Evolutionary conservation across 352 stramenopile genomes (phyloP).

Genomic region (Globisporangium viniferum): DNA sequence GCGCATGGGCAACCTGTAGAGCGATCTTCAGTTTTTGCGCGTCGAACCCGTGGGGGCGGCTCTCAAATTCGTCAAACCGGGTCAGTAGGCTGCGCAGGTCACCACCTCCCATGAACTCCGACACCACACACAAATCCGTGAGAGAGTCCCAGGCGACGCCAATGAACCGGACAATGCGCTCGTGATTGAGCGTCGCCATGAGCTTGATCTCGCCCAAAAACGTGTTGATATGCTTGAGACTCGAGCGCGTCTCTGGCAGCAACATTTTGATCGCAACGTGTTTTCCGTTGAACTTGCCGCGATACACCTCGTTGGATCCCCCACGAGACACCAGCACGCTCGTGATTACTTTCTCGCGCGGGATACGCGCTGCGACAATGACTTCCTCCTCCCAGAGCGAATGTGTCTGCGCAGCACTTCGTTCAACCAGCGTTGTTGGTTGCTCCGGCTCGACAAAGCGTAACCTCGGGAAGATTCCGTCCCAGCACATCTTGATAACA

Average conservation of each 20-base stretch:
- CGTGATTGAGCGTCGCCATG: constrained; percentile 55
- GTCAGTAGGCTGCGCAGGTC: too few species aligned
- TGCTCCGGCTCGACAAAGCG: too few species aligned
- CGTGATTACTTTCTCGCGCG: neutral
- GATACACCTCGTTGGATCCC: constrained; percentile 22
- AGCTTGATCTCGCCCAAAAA: constrained; percentile 56
- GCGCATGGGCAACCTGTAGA: too few species aligned
- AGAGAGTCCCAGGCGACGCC: constrained; percentile 57
- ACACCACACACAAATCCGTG: constrained; percentile 25
- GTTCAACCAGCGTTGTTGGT: too few species aligned
- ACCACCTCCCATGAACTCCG: too few species aligned
- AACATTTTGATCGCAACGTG: constrained; percentile 60
- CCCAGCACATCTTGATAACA: too few species aligned
- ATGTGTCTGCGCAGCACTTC: too few species aligned
- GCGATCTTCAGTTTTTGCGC: too few species aligned
- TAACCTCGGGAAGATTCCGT: too few species aligned
- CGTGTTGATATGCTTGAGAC: constrained; percentile 48
- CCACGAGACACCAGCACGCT: constrained; percentile 1
- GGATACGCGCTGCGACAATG: neutral
- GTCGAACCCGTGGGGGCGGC: too few species aligned
- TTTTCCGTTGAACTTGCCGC: constrained; percentile 33
- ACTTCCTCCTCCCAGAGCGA: neutral
- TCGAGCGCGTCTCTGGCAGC: constrained; percentile 36
- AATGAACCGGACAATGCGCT: constrained; percentile 58
- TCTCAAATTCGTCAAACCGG: too few species aligned